Evolutionary conservation across 257 asterid genomes (phyloP), one percentile per base, ranked within the genome.

Genomic region (Verbascum thapsus): DNA sequence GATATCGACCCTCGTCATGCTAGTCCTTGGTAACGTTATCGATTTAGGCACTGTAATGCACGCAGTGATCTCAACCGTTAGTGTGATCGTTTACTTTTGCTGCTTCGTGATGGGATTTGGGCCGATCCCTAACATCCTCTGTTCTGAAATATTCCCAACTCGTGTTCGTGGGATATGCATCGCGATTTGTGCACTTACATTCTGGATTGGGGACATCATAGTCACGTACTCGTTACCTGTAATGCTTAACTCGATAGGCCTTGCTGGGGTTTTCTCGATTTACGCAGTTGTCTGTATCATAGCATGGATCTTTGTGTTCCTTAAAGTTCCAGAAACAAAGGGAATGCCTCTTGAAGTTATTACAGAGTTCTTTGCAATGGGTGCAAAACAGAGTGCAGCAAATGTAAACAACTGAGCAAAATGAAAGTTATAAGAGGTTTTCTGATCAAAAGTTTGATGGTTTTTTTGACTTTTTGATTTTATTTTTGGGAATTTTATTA

Each of bases 341-440:
- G 97, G 97, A 53, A 90, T 90, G 97, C 97, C 97, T 10, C 95
- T 90, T 16, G 97, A 90, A 74, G 97, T 90, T 73, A 90, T 90
- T 47, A 80, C 97, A 0, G 96, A 90, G 47, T 87, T 90, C 83
- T 90, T 90, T 2, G 95, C 95, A 3, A 79, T 85, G 13, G 97
- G 96, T 16, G 97, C 97, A 19, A 83, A 78, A 70, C 88, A 83
- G 72, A 11, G 43, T 65, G 69, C 74, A 1, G 72, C 73, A 30
- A 69, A 38, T 53, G 67, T 20, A 15, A 72, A 64, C 52, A 64
- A 68, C 40, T 76, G 76, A 68, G 32, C n/a, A 26, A 26, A 26
- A 5, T 26, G 32, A 52, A 8, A 18, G 30, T 10, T 30, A 39
- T 13, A 4, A 2, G 5, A 38, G 15, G n/a, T n/a, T n/a, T 5